Evolutionary conservation across 2,329 filamentous ascomycete species (phyloP), one percentile per base, ranked within the genome.

Genomic region (Penicillium janthinellum): DNA sequence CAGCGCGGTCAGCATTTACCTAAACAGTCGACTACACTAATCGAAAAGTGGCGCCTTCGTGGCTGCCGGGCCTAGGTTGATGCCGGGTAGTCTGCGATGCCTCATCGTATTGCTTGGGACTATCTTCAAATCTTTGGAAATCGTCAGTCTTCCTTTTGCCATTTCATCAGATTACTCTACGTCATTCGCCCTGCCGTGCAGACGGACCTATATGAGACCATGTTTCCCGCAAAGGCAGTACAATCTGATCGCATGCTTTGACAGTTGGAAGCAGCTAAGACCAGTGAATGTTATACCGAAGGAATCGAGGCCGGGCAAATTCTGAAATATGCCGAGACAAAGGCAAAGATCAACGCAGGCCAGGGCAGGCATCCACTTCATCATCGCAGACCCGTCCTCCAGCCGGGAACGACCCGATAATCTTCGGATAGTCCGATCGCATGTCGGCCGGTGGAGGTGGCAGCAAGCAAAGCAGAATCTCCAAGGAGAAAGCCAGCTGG

Each of bases 391-490:
- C 38, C 57, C 57, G 4, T 51, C 45, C 17, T 59, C 57, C 4
- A 51, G 17, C 22, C 25, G 35, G 3, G 45, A 41, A 38, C 53
- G 53, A 28, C 49, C 52, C 22, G 47, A 41, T 34, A 54, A 51
- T 31, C 52, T 59, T 17, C 52, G 50, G 14, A 51, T 55, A 28
- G 51, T 59, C 31, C 54, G 57, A 28, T 59, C 57, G 17, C 57
- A 59, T 38, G 57, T 53, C 38, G 57, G 57, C 6, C 50, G 53
- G 39, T 59, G 57, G 57, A 54, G 52, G 50, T 59, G 52, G 57
- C 48, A 48, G 22, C 51, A 59, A 45, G 37, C 41, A 4, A 37
- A 48, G 15, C 39, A 58, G 7, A 58, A 48, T 17, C 52, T 15
- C 14, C 7, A 41, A 8, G 22, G 15, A n/a, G 20, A 20, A 17